Base-by-base conservation (phyloP, 2,329 filamentous ascomycete genomes). In the Epichloe bromicola region DNA sequence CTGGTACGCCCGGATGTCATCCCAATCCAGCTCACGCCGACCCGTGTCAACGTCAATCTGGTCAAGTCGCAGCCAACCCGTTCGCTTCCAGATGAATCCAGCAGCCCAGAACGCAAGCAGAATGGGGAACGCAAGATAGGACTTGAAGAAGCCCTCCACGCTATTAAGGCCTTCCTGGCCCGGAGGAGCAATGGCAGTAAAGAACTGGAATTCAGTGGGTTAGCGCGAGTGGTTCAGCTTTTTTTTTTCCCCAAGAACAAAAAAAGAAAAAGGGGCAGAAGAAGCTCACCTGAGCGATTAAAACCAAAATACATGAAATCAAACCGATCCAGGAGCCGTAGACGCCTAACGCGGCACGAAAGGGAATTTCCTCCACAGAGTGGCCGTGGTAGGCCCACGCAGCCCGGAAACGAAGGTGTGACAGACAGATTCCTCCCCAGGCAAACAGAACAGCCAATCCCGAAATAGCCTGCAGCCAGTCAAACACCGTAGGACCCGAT, bases 21-120 rank as follows among this genome's bases (percentile, higher is more conserved):
- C 53, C 55, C 55, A 57, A 36, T 57, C 74, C 48, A 83, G 72
- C 64, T 79, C 74, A 53, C 82, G 74, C 39, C 82, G 75, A 54
- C 82, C 82, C 30, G 73, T 75, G 60, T 86, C 82, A 50, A 86
- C 74, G 57, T 86, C 82, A 52, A 87, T 85, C 57, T 85, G 67
- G 30, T 71, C 66, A 2, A 78, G 63, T 23, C 63, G 72, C 50
- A 82, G 69, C 78, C 79, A 85, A 17, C 75, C 74, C 23, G 70
- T 64, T 41, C 78, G 70, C 73, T 86, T 86, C 82, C 82, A 86
- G 55, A 78, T 14, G 61, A 75, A 85, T 6, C 82, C 79, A 44
- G 62, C 60, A 43, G 69, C 46, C 73, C 76, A 81, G 64, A 82
- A 81, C 53, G 67, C 48, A 5, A 78, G 55, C 40, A 79, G 72